Evolutionary conservation across 768 basidiomycete species (phyloP), one percentile per base, ranked within the genome.

Genomic region (Russula dissimulans): DNA sequence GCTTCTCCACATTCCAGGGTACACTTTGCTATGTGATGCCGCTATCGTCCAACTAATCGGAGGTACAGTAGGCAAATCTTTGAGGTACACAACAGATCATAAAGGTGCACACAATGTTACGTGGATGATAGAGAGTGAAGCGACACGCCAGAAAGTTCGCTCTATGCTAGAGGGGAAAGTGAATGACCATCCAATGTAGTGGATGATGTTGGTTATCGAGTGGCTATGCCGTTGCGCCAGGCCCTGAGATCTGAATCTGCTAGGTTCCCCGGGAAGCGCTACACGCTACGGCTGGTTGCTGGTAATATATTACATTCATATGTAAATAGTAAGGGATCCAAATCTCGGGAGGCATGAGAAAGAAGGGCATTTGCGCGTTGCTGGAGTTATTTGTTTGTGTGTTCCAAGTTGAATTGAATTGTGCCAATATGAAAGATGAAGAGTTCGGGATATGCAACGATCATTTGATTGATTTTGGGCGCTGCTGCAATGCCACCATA

Each of bases 241-340:
- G 38, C 49, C 51, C 54, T 32, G 32, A 36, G 29, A 12, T 17
- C 14, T 36, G 10, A 26, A 26, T 26, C 22, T 26, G 1, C 22
- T 26, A 1, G 22, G 22, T 26, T 26, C 22, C 22, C 22, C 22
- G 34, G 36, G 7, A 43, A 47, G 43, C 14, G 45, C 15, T 60
- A 60, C 61, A 44, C n/a, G 47, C 52, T 18, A 34, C n/a, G 34
- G 46, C 6, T 14, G 53, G 31, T 41, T 54, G 59, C 15, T 26
- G 46, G 45, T 60, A 38, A 60, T 43, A 51, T 51, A 56, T 26
- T 56, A 56, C 60, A 56, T 51, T 41, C 36, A 45, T 48, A 36
- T 38, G 36, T 60, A 55, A 34, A 54, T 54, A 55, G 38, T 43
- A 18, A 56, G 32, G 45, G 26, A 43, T 46, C 15, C 36, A 31